Evolutionary conservation across 768 basidiomycete genomes (phyloP), one percentile per base, ranked within the genome.

Genomic region (Podaxis sp.): DNA sequence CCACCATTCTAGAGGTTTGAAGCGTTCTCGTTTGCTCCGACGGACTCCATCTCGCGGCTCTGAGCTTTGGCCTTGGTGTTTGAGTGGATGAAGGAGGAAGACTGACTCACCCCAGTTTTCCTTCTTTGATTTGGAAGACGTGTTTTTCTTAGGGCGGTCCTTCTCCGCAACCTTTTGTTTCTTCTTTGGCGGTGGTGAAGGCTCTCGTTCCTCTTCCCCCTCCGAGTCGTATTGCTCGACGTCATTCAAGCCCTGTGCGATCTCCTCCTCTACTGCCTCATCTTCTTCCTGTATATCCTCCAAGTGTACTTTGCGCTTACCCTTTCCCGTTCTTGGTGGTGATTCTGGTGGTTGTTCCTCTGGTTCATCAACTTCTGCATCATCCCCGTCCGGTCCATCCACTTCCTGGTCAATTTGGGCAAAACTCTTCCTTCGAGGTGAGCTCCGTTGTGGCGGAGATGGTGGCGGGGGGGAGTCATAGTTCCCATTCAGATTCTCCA

Each of bases 1-100:
- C 96, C 96, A 98, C 78, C 82, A 96, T 42, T 92, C 90, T 37
- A 98, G 77, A 3, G 95, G 96, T 52, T 75, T 75, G 66, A 84
- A 86, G 35, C 85, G 84, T 56, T 82, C 77, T 23, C 95, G 86
- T 51, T 76, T 75, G 32, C 92, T 88, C 53, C 89, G 86, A 16
- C 94, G 87, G 1, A 90, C 76, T 23, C 87, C 88, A 50, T 79
- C 74, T 2, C 78, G 74, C n/a, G 67, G 64, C 3, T 67, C 78
- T 80, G 61, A 37, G 59, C 35, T 5, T 36, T 18, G 50, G 44
- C 42, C 28, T 47, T 25, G 55, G 21, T 54, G 21, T 61, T 13
- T 48, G 37, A 36, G 3, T 10, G 32, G 55, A 28, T 3, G 32
- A 51, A 48, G 11, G 25, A 52, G 37, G 37, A 51, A 5, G 7